Conservation (phyloP, 1,284 basidiomycete genomes). For the Microbotryum intermedium region DNA sequence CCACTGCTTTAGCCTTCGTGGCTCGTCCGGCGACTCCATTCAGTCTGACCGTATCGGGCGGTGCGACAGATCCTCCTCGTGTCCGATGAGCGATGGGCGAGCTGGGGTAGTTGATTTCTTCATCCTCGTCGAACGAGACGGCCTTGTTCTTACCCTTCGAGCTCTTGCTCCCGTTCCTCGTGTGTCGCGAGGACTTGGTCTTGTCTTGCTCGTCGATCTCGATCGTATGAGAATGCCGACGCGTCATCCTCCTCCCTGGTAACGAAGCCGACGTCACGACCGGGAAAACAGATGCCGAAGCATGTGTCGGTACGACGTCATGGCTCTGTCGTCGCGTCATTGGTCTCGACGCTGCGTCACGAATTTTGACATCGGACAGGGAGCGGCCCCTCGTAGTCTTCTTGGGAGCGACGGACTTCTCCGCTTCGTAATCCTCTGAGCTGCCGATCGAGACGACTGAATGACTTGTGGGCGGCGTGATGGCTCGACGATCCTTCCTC, state of each 20-base stretch:
- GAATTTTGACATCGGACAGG: no score
- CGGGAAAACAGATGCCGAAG: not conserved
- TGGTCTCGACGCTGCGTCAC: not conserved
- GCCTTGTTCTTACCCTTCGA: not conserved
- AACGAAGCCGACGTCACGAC: not conserved
- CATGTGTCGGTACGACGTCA: not conserved
- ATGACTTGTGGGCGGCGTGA: not conserved
- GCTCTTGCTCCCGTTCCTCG: not conserved
- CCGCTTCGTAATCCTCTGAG: no score
- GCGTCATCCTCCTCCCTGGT: not conserved
- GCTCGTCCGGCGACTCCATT: not conserved
- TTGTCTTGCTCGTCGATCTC: not conserved
- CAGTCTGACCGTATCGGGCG: not conserved
- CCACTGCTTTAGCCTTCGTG: constrained; percentile 9
- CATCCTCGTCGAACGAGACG: not conserved
- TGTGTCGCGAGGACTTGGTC: not conserved
- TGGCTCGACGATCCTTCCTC: not conserved
- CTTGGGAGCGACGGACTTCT: no score
- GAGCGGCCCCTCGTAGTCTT: no score
- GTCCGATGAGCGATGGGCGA: constrained; percentile 25
- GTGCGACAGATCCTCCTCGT: not conserved
- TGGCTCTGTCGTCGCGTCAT: not conserved
- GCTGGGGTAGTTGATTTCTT: not conserved
- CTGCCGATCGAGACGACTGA: not conserved
- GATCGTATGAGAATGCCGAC: constrained; percentile 2